These are phyloP conservation scores for Sistotremastrum niveocremeum DNA, from an alignment of 768 basidiomycete species.

Conservation along the genomic window DNA sequence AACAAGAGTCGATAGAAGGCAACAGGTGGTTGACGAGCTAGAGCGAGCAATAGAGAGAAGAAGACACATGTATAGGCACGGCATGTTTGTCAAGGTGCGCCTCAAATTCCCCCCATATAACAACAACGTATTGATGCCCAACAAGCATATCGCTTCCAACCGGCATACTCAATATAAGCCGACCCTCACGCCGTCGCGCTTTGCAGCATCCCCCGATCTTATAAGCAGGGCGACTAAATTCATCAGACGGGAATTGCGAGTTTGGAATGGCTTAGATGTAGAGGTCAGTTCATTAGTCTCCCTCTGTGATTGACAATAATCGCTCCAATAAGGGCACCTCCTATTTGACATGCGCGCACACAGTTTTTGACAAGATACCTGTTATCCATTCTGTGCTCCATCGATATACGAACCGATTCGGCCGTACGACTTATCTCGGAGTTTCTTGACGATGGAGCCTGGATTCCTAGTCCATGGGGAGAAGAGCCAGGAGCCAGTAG, in stretches of 20 bases:
- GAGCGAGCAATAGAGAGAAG: constrained; percentile 62
- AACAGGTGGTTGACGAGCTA: constrained; percentile 53
- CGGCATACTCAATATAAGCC: constrained; percentile 77
- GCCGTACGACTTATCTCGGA: constrained; percentile 38
- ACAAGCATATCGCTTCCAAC: constrained; percentile 85
- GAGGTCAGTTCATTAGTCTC: constrained; percentile 38
- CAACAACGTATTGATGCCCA: not conserved
- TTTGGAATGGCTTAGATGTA: constrained; percentile 84
- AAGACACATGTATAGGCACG: constrained; percentile 67
- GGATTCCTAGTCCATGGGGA: too few species aligned
- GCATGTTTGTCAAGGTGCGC: constrained; percentile 75
- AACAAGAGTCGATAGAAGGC: constrained; percentile 31
- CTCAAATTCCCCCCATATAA: not conserved
- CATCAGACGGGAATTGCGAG: constrained; percentile 69
- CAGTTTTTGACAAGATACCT: constrained; percentile 86
- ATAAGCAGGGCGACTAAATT: constrained; percentile 69
- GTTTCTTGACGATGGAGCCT: too few species aligned
- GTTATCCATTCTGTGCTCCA: constrained; percentile 79
- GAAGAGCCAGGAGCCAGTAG: too few species aligned
- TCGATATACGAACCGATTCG: constrained; percentile 84
- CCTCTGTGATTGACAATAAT: not conserved
- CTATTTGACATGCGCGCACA: constrained; percentile 9
- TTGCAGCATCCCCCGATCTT: constrained; percentile 61
- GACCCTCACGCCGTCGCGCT: constrained; percentile 76
- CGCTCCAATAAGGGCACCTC: not conserved